phyloP scores from a whole-genome alignment of 139 green algal species.

The Klebsormidium nitens region DNA sequence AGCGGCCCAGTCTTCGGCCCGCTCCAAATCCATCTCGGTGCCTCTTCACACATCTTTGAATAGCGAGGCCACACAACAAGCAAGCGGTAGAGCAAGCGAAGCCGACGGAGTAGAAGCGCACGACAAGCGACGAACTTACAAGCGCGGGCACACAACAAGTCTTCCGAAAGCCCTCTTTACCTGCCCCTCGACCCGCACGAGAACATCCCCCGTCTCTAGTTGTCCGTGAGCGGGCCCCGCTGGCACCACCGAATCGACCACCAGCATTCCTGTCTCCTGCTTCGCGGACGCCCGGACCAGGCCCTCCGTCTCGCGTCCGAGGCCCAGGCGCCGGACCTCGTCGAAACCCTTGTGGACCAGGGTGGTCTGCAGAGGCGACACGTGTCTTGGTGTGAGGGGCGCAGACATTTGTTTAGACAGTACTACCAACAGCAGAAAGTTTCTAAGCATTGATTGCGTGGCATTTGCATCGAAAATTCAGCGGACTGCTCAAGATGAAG shows the following conservation, averaged over 20 bases:
- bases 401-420: not conserved
- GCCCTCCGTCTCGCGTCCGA: slow-evolving; percentile 66
- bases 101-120: no score
- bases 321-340: slow-evolving; percentile 74
- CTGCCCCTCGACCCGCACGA: slow-evolving; percentile 58
- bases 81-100: no score
- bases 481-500: no score
- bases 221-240: slow-evolving; percentile 58
- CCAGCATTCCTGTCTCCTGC: slow-evolving; percentile 72
- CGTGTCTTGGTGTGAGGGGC: not conserved
- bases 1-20: no score
- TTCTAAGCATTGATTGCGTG: no score
- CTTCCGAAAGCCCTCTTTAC: slow-evolving; percentile 8
- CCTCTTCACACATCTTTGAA: no score
- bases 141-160: no score
- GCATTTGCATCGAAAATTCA: no score
- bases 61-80: no score
- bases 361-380: slow-evolving; percentile 40
- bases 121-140: no score
- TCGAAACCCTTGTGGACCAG: slow-evolving; percentile 91
- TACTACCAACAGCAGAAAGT: no score
- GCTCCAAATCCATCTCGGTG: no score
- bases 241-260: slow-evolving; percentile 77
- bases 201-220: slow-evolving; percentile 79
- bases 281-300: not conserved